Percentiles rank a stretch among this genome's conserved stretches.
phyloP scores from a whole-genome alignment of 441 rosid species.

The Adansonia rubrostipa region DNA sequence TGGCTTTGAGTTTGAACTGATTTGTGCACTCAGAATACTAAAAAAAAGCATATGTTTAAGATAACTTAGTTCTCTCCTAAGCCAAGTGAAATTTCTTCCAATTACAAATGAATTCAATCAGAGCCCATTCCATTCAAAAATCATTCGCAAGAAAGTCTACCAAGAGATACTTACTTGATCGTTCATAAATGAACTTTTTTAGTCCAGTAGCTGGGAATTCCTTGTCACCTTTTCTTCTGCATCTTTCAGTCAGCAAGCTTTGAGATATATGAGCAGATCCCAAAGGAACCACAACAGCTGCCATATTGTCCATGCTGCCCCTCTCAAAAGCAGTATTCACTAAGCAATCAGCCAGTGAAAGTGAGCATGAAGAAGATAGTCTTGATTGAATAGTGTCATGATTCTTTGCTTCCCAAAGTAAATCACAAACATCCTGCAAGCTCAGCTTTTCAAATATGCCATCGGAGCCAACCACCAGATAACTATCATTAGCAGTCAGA shows the following conservation, averaged over 20 bases:
- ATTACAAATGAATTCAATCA: background rate
- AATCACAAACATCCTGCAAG: slow-evolving; percentile 82
- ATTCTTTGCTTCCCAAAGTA: slow-evolving; percentile 63
- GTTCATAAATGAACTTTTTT: slow-evolving; percentile 42
- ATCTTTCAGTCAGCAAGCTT: slow-evolving; percentile 44
- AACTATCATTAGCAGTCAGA: slow-evolving; percentile 73
- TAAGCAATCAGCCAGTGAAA: slow-evolving; percentile 83
- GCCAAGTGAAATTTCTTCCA: slow-evolving; percentile 14
- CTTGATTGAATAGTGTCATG: slow-evolving; percentile 46
- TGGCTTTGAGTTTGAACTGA: background rate
- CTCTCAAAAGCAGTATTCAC: slow-evolving; percentile 68
- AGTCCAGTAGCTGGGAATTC: slow-evolving; percentile 42
- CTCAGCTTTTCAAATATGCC: slow-evolving; percentile 87
- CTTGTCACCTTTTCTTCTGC: slow-evolving; percentile 40
- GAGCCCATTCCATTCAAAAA: background rate
- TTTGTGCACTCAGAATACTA: background rate
- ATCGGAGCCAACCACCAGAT: slow-evolving; percentile 90
- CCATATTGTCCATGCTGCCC: slow-evolving; percentile 93
- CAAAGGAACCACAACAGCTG: slow-evolving; percentile 81
- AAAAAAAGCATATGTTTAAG: background rate
- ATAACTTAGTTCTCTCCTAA: slow-evolving; percentile 18
- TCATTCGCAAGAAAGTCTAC: slow-evolving; percentile 21
- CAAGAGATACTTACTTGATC: slow-evolving; percentile 53
- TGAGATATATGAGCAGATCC: slow-evolving; percentile 50
- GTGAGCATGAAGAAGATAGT: slow-evolving; percentile 65